Percentiles rank a stretch among this genome's conserved stretches.
These are phyloP conservation scores for Pseudisothecium myosuroides DNA, from an alignment of 225 moss, liverwort and hornwort genomes.

Conservation along the genomic window DNA sequence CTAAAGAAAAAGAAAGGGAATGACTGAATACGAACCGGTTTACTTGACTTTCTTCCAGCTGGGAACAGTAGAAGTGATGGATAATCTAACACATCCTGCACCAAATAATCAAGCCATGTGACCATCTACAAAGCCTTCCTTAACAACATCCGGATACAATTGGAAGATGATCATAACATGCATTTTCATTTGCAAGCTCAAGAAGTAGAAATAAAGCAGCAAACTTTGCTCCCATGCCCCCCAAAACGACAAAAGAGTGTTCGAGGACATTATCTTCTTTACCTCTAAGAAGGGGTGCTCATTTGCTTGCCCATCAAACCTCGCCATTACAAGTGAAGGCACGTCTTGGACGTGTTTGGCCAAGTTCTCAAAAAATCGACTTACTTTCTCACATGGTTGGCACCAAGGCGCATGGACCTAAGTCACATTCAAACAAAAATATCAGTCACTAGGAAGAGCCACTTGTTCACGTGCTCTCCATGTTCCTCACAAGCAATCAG, in stretches of 20 bases:
- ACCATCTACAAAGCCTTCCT: background rate
- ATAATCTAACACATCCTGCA: slow-evolving; percentile 37
- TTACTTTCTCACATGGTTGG: slow-evolving; percentile 54
- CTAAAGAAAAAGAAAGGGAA: background rate
- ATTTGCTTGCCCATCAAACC: slow-evolving; percentile 63
- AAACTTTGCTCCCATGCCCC: background rate
- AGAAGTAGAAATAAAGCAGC: background rate
- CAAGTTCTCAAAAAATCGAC: slow-evolving; percentile 59
- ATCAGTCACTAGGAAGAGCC: background rate
- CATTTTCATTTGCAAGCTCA: background rate
- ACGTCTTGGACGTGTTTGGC: slow-evolving; percentile 54
- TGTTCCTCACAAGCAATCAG: background rate
- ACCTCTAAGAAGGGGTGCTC: slow-evolving; percentile 76
- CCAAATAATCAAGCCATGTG: background rate
- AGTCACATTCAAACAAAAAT: background rate
- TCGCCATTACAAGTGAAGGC: slow-evolving; percentile 59
- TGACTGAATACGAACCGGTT: slow-evolving; percentile 29
- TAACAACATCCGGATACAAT: background rate
- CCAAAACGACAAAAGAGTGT: background rate
- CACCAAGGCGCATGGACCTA: slow-evolving; percentile 81
- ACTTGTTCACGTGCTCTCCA: background rate
- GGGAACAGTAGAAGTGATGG: slow-evolving; percentile 65
- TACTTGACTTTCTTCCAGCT: slow-evolving; percentile 26
- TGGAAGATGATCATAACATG: background rate
- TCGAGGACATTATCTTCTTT: background rate